These are phyloP conservation scores for Candida rishiriensis DNA, from an alignment of 805 yeast genomes.

Conservation along the genomic window DNA sequence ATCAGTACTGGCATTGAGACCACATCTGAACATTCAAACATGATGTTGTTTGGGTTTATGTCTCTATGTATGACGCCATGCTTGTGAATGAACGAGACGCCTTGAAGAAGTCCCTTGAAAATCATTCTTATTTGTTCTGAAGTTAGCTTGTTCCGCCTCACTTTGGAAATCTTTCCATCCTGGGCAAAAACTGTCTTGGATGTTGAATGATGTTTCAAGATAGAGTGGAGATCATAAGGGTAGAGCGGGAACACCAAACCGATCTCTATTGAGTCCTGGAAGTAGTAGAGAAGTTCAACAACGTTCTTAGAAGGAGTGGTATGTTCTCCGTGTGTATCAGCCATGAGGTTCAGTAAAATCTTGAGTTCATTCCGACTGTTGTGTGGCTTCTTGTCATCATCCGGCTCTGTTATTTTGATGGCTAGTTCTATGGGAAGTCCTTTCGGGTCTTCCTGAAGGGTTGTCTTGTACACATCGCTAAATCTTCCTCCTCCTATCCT, in stretches of 20 bases:
- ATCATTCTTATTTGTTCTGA: conserved; percentile 22
- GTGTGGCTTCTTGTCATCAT: conserved; percentile 52
- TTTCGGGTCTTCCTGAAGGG: not conserved
- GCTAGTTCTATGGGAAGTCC: conserved; percentile 29
- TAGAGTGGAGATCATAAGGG: conserved; percentile 30
- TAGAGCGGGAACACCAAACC: conserved; percentile 41
- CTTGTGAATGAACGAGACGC: conserved; percentile 60
- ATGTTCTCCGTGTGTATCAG: conserved; percentile 1
- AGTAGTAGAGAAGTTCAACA: conserved; percentile 10
- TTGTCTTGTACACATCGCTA: conserved; percentile 33
- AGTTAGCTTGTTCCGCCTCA: conserved; percentile 12
- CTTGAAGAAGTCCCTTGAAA: conserved; percentile 36
- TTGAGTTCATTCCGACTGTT: conserved; percentile 41
- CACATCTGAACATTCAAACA: conserved; percentile 23
- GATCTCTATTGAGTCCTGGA: conserved; percentile 27
- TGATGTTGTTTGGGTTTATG: conserved; percentile 68
- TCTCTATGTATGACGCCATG: conserved; percentile 68
- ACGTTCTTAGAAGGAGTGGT: conserved; percentile 8
- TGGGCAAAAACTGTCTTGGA: conserved; percentile 21
- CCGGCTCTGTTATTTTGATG: conserved; percentile 44
- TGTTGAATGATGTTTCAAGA: conserved; percentile 31
- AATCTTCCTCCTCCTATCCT: conserved; percentile 41
- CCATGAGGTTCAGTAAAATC: conserved; percentile 26
- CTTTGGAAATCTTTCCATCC: conserved; percentile 11
- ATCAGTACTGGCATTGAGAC: conserved; percentile 31